These are phyloP conservation scores for Chamaecrista fasciculata DNA, from an alignment of 306 rosid species.

Conservation along the genomic window DNA sequence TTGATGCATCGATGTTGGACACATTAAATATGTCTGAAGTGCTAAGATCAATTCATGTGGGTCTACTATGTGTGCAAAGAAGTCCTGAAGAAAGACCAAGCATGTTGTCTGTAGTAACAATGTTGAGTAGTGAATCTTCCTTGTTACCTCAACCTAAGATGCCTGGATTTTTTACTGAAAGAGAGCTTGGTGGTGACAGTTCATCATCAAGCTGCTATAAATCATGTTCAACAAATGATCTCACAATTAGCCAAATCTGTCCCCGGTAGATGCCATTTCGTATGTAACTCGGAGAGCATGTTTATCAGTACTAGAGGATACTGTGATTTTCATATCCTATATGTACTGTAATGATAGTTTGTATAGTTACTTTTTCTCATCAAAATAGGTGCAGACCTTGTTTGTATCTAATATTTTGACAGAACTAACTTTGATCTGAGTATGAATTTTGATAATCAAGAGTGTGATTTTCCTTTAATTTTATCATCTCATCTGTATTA, in stretches of 20 bases:
- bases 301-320: not conserved
- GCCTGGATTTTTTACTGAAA: slow-evolving; percentile 35
- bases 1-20: slow-evolving; percentile 14
- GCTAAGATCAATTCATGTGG: slow-evolving; percentile 34
- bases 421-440: no score
- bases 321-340: not conserved
- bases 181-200: not conserved
- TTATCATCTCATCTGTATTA: no score
- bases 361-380: not conserved
- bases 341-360: not conserved
- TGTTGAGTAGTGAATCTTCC: slow-evolving; percentile 37
- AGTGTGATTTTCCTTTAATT: no score
- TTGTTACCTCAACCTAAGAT: slow-evolving; percentile 41
- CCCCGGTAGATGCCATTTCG: not conserved
- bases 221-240: not conserved
- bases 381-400: not conserved
- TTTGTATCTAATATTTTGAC: no score
- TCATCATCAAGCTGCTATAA: not conserved
- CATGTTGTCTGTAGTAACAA: slow-evolving; percentile 46
- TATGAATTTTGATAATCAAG: no score
- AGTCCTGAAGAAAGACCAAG: slow-evolving; percentile 50
- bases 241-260: not conserved
- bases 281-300: not conserved
- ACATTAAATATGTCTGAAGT: slow-evolving; percentile 25
- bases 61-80: slow-evolving; percentile 44